Evolutionary conservation across 1,284 basidiomycete species (phyloP).

Genomic region (Cryptococcus maquisensis): DNA sequence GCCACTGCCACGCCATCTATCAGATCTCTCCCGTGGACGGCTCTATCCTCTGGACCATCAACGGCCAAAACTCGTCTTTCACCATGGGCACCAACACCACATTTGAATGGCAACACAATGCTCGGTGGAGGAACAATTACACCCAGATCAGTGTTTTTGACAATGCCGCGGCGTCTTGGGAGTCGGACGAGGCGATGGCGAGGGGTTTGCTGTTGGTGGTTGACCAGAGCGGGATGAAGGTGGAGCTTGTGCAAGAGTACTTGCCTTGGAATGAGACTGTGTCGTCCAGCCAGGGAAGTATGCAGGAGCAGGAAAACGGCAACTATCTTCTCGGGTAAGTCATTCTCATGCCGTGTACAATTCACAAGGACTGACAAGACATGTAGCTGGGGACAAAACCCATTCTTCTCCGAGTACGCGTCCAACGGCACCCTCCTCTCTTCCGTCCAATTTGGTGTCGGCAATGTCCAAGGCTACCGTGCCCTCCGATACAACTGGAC

Average conservation of each 20-base stretch:
- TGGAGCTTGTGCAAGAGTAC: slow-evolving; percentile 17
- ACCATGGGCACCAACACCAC: slow-evolving; percentile 20
- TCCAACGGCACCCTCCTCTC: slow-evolving; percentile 26
- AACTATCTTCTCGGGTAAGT: slow-evolving; percentile 24
- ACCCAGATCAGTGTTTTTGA: slow-evolving; percentile 32
- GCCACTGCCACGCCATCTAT: slow-evolving; percentile 39
- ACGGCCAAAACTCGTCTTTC: slow-evolving; percentile 34
- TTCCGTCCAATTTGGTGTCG: slow-evolving; percentile 32
- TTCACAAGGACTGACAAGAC: not conserved
- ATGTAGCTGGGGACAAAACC: slow-evolving; percentile 16
- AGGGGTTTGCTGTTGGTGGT: slow-evolving; percentile 32
- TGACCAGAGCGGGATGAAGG: slow-evolving; percentile 21
- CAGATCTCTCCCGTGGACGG: slow-evolving; percentile 31
- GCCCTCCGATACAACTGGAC: slow-evolving; percentile 26
- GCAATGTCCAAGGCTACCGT: slow-evolving; percentile 33
- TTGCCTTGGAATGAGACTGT: slow-evolving; percentile 24
- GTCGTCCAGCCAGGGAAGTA: slow-evolving; percentile 28
- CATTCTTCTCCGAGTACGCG: slow-evolving; percentile 25
- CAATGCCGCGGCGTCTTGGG: slow-evolving; percentile 31
- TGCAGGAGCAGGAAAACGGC: slow-evolving; percentile 21
- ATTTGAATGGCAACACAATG: slow-evolving; percentile 37
- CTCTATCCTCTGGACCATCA: slow-evolving; percentile 35
- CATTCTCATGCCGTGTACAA: not conserved
- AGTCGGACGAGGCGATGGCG: slow-evolving; percentile 12
- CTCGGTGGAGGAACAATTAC: slow-evolving; percentile 22